Evolutionary conservation across 352 stramenopile species (phyloP), one percentile per base, ranked within the genome.

Genomic region (Thraustochytrium sp.): DNA sequence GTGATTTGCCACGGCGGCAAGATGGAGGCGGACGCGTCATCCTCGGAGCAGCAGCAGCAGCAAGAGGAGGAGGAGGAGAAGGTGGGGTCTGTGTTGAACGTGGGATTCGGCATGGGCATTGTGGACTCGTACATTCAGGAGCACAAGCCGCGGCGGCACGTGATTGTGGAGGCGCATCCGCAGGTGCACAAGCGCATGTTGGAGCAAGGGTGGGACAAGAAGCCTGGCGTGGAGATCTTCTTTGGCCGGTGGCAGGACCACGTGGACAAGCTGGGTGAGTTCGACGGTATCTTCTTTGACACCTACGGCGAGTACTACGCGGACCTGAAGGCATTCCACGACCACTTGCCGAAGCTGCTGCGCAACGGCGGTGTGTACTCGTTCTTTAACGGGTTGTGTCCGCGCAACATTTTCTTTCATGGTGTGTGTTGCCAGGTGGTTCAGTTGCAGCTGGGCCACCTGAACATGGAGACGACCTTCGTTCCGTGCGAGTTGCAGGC

Each of bases 371-470:
- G 90, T n/a, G 77, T 93, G 16, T 94, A 94, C 84, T 91, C 86
- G 36, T 94, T 94, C 80, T 94, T 94, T 82, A 94, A 94, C 86
- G 91, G 91, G 36, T 53, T 94, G 11, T 89, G 88, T 46, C 91
- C 91, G 0, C 89, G 92, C 80, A 94, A 94, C 87, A 68, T 94
- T 13, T 94, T 94, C 85, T 94, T 94, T 83, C 91, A 94, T 73
- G 90, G 89, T 46, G 90, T 94, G 48, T 84, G 85, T 42, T 89
- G 87, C 54, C 55, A 89, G 54, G 62, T 86, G 16, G 84, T 89
- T 44, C 87, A 88, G 46, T 44, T 87, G 5, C 78, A 93, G 84
- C 83, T 94, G 2, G 85, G 62, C n/a, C 82, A 88, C 51, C 48
- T 94, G 5, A 89, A 87, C 16, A 86, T 94, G 9, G 87, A 91